Evolutionary conservation across 2,329 filamentous ascomycete genomes (phyloP), one percentile per base, ranked within the genome.

Genomic region (Lachnellula occidentalis): DNA sequence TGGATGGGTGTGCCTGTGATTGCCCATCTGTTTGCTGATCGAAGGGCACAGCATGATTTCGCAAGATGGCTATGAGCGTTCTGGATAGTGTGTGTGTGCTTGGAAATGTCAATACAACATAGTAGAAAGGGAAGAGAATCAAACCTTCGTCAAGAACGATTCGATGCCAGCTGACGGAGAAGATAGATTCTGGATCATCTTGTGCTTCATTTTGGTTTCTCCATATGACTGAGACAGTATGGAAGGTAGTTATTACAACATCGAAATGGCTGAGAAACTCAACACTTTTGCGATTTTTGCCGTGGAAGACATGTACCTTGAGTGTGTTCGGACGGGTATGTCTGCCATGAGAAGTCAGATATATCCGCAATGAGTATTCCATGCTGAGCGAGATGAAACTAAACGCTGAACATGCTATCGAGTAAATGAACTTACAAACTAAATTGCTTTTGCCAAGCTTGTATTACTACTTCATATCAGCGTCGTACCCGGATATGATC

Each of bases 21-120:
- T 4, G 56, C 56, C 70, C 51, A 61, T 8, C 79, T 70, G 0
- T 71, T 74, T 2, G 69, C 67, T 0, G 78, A 73, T 1, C 62
- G 53, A 0, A 83, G 66, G 0, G 71, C 67, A 21, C 64, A 60
- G 4, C 76, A 75, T 0, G 76, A 71, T 1, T 69, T 70, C 55
- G 77, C 71, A 9, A 77, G 70, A 0, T 67, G 70, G 1, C 77
- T 80, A 4, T 72, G 66, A 17, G 70, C 70, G 2, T 74, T 74
- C n/a, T 78, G 74, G 22, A 82, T 79, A 2, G n/a, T n/a, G n/a
- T n/a, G 71, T 70, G 53, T 81, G 77, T 1, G 78, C 78, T 78
- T 17, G 8, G 11, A 17, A 49, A 24, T 11, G 9, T 2, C 21
- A 31, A 14, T 34, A 47, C 6, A 14, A 3, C n/a, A 14, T 11